Base-by-base conservation (phyloP, 306 rosid species). In the Vigna trinervia region DNA sequence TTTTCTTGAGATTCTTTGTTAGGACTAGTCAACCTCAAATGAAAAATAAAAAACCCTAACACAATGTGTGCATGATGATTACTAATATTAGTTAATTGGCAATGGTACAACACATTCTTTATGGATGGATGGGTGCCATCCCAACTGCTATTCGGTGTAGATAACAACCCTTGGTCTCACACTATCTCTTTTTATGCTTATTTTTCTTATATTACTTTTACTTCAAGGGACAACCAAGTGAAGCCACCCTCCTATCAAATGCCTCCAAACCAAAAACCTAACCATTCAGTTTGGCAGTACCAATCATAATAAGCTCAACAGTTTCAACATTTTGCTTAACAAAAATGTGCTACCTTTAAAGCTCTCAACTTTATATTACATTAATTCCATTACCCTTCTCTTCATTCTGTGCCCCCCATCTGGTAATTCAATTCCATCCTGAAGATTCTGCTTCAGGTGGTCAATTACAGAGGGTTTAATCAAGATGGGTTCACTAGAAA, bases 91-190 rank as follows among this genome's bases (percentile, higher is more conserved):
- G 60, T 75, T 74, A 80, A 61, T 46, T 68, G 54, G 38, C 62
- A 2, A 22, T 45, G 53, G 59, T 77, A 54, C 71, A 32, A 53
- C 60, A 69, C 43, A 71, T 65, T 58, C 56, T 84, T 77, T 84
- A 75, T 80, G 79, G 93, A 84, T 87, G 54, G 96, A 88, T 85
- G 75, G 80, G 88, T 85, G 71, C 88, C 89, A 88, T 86, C 89
- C 81, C 93, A 91, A 88, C 97, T 57, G 86, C 92, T 69, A 83
- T 90, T 88, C 85, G 97, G 97, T 92, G 78, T 58, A 56, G 88
- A 85, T 45, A 78, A 82, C 86, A 79, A 86, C 91, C 34, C 64
- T 72, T 66, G 83, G 76, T 80, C 86, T 86, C 78, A 41, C 76
- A 4, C 58, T 39, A 52, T 6, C 56, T 53, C 20, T 43, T 46